Base-by-base conservation (phyloP, 2,329 filamentous ascomycete species). In the Pseudocercospora fijiensis region DNA sequence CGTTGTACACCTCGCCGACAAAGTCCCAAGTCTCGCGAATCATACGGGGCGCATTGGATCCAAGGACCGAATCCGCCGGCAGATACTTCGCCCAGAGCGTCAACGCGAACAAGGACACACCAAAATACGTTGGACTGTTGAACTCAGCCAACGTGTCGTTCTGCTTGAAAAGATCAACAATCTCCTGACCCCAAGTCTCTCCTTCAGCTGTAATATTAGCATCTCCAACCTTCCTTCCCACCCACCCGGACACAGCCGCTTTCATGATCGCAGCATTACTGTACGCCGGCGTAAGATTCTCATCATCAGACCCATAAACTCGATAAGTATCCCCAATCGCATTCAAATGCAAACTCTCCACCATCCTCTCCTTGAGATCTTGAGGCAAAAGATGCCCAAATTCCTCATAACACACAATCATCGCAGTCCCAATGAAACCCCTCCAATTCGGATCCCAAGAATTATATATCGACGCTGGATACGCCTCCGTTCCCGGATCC, bases 361-460 rank as follows among this genome's bases (percentile, higher is more conserved):
- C 72, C 61, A 88, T 84, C 16, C 82, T 76, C 0, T 70, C 59
- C 16, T 78, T 74, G 0, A 80, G 69, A 8, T 77, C 70, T 7
- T 74, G 64, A 0, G 78, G 76, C 6, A 84, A 71, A 0, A 87
- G 76, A 62, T 82, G 72, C 0, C 78, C 72, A 59, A 85, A 88
- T 66, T 88, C 85, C 70, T 88, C 86, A 22, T 86, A 77, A 26
- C 82, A 82, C 45, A 88, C 76, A 26, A 88, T 81, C 13, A 88
- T 79, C 0, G 84, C 81, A 0, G 84, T 86, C 11, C 85, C 84
- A 33, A 88, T 79, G 62, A 88, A 88, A 0, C 85, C 86, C 57
- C 86, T 78, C 86, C 86, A 88, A 65, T 88, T 88, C 9, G 61
- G 85, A 67, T 88, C 86, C 83, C 84, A 88, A 0, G 82, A 81